Evolutionary conservation across 1,284 basidiomycete species (phyloP).

Genomic region (Cryptococcus depauperatus): DNA sequence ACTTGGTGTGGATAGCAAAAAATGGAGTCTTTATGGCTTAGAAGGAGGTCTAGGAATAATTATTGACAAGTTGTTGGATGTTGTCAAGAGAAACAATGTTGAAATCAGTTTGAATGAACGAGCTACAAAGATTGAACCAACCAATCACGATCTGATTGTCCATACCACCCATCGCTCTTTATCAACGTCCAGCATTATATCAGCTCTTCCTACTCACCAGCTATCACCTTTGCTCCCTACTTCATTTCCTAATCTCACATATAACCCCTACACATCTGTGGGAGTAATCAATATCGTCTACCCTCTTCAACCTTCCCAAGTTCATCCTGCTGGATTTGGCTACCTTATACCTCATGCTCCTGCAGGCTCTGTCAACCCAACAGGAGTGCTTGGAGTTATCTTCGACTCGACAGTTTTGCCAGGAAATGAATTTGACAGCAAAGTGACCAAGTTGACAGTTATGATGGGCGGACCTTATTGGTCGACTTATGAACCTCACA

Average conservation of each 20-base stretch:
- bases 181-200: conserved; percentile 24
- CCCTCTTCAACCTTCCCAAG: conserved; percentile 49
- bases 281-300: conserved; percentile 60
- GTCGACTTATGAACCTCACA: conserved; percentile 37
- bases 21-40: conserved; percentile 38
- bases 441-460: conserved; percentile 64
- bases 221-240: conserved; percentile 28
- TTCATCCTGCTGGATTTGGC: conserved; percentile 78
- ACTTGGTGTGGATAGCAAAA: conserved; percentile 25
- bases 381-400: conserved; percentile 64
- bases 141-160: background rate
- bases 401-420: conserved; percentile 72
- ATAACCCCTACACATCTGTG: conserved; percentile 50
- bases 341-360: conserved; percentile 78
- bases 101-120: conserved; percentile 50
- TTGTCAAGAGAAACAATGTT: conserved; percentile 52
- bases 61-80: conserved; percentile 51
- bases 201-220: conserved; percentile 20
- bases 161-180: background rate
- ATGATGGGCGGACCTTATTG: conserved; percentile 84
- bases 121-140: conserved; percentile 1
- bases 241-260: conserved; percentile 47
- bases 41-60: conserved; percentile 66
- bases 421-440: conserved; percentile 49
- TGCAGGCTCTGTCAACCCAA: conserved; percentile 18